These are phyloP conservation scores for Candida tibetensis DNA, from an alignment of 805 yeast species.

Conservation along the genomic window DNA sequence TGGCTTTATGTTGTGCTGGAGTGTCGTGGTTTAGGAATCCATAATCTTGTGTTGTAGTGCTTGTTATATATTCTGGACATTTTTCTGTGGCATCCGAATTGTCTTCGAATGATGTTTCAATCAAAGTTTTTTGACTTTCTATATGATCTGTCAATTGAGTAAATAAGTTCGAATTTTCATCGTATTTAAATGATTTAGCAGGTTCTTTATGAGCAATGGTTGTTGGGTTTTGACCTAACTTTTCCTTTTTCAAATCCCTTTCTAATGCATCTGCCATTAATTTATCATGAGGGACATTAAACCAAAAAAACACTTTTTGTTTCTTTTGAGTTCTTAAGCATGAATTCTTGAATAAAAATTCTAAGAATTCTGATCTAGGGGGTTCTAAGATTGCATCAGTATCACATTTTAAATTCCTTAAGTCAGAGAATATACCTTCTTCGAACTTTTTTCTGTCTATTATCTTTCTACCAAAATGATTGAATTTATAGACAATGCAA, in stretches of 20 bases:
- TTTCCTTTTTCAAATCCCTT: slow-evolving; percentile 82
- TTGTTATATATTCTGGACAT: slow-evolving; percentile 15
- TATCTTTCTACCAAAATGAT: slow-evolving; percentile 83
- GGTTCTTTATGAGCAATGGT: slow-evolving; percentile 76
- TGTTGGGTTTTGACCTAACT: slow-evolving; percentile 58
- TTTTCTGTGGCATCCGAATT: slow-evolving; percentile 3
- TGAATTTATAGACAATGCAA: slow-evolving; percentile 82
- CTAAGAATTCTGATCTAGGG: slow-evolving; percentile 81
- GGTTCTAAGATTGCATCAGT: slow-evolving; percentile 83
- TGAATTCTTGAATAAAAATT: slow-evolving; percentile 78
- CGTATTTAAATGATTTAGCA: slow-evolving; percentile 70
- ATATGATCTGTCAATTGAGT: slow-evolving; percentile 54
- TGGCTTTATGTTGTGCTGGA: slow-evolving; percentile 20
- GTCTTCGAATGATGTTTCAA: slow-evolving; percentile 2
- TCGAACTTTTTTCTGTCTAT: slow-evolving; percentile 90
- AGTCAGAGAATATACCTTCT: slow-evolving; percentile 91
- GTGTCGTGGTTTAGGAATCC: slow-evolving; percentile 19
- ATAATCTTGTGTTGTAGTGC: slow-evolving; percentile 10
- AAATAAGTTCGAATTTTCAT: slow-evolving; percentile 47
- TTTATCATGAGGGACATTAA: slow-evolving; percentile 90
- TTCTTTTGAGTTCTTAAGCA: slow-evolving; percentile 94
- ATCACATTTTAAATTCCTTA: slow-evolving; percentile 82
- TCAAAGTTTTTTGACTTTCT: slow-evolving; percentile 21
- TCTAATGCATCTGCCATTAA: slow-evolving; percentile 91
- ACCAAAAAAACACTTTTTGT: slow-evolving; percentile 96